Percentiles rank a stretch among this genome's conserved stretches.
phyloP scores from a whole-genome alignment of 345 rosid species.

The Euclidium syriacum region DNA sequence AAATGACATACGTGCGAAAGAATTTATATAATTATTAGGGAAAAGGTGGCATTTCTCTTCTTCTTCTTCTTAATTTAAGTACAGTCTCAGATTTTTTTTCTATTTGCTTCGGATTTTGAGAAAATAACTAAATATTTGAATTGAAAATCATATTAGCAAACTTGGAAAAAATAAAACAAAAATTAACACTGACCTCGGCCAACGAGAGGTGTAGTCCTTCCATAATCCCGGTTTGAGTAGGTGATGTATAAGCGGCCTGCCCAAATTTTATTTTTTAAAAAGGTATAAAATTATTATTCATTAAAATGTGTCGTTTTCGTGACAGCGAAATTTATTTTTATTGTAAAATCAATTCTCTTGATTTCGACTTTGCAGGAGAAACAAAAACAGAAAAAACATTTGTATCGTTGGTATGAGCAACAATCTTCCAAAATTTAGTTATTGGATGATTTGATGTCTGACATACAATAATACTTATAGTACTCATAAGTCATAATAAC shows the following conservation, averaged over 20 bases:
- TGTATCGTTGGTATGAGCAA: not conserved
- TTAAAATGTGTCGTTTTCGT: not conserved
- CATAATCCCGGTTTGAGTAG: slow-evolving; percentile 74
- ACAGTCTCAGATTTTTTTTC: too few relatives aligned
- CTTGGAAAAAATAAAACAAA: not conserved
- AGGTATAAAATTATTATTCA: not conserved
- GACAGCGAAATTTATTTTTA: not conserved
- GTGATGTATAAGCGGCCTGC: slow-evolving; percentile 85
- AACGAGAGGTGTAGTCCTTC: slow-evolving; percentile 54
- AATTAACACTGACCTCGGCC: slow-evolving; percentile 44
- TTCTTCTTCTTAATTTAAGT: too few relatives aligned
- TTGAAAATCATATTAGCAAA: not conserved
- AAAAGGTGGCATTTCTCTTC: too few relatives aligned
- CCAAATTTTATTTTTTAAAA: too few relatives aligned
- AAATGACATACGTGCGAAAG: too few relatives aligned
- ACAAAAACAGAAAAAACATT: not conserved
- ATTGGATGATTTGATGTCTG: not conserved
- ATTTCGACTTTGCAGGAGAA: not conserved
- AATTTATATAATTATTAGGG: too few relatives aligned
- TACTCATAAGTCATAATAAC: not conserved
- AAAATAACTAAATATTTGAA: not conserved
- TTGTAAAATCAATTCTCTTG: not conserved
- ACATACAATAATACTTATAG: not conserved
- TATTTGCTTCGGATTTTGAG: too few relatives aligned
- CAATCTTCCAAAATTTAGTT: not conserved